Evolutionary conservation across 768 basidiomycete species (phyloP).

Genomic region (Boletus reticulatus): DNA sequence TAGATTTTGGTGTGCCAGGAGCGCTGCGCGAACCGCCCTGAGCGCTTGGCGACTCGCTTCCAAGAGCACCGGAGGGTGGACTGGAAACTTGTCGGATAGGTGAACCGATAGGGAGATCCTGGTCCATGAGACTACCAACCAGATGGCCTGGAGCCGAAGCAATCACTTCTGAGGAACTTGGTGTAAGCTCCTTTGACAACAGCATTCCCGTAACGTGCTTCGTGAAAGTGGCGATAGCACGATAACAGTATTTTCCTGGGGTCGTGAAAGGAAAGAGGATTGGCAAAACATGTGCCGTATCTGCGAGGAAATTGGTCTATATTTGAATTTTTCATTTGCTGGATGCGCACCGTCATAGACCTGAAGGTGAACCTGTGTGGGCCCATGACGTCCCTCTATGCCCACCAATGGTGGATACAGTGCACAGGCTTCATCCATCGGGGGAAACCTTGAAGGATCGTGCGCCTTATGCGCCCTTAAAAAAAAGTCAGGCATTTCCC

Average conservation of each 20-base stretch:
- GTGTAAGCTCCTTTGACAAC: slow-evolving; percentile 8
- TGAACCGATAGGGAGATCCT: neutral
- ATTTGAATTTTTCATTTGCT: slow-evolving; percentile 21
- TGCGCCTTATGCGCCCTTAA: slow-evolving; percentile 88
- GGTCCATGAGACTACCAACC: slow-evolving; percentile 2
- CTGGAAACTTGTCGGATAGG: slow-evolving; percentile 1
- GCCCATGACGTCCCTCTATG: slow-evolving; percentile 50
- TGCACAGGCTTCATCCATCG: slow-evolving; percentile 41
- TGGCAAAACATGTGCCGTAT: slow-evolving; percentile 70
- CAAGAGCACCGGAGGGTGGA: neutral
- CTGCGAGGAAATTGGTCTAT: slow-evolving; percentile 32
- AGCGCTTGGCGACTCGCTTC: neutral
- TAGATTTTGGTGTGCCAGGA: neutral
- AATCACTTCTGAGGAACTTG: slow-evolving; percentile 9
- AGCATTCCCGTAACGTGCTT: slow-evolving; percentile 60
- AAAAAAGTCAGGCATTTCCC: neutral
- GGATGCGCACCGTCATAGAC: slow-evolving; percentile 73
- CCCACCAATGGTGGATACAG: slow-evolving; percentile 58
- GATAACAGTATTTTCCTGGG: slow-evolving; percentile 77
- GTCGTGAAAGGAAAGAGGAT: slow-evolving; percentile 74
- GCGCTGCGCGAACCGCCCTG: neutral
- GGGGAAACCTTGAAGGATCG: slow-evolving; percentile 65
- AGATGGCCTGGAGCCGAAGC: neutral
- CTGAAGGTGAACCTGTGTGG: slow-evolving; percentile 88
- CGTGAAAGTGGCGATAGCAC: slow-evolving; percentile 70